These are phyloP conservation scores for Zygosaccharomyces sapae DNA, from an alignment of 1,139 yeast genomes.

Conservation along the genomic window DNA sequence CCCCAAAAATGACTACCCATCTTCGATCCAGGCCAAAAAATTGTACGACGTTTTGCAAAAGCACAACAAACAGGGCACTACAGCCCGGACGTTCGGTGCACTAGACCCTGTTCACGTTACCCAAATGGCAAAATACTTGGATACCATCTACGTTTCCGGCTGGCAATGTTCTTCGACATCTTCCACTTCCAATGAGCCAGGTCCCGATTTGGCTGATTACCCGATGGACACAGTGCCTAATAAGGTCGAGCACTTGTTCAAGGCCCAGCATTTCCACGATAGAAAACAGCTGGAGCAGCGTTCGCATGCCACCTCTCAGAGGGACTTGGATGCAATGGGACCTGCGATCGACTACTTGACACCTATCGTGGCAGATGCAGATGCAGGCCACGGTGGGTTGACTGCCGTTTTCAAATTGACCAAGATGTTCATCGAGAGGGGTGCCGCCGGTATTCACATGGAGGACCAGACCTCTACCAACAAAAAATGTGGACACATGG, in stretches of 20 bases:
- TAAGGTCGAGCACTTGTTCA: slow-evolving; percentile 95
- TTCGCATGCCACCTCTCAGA: slow-evolving; percentile 57
- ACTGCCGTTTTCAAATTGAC: slow-evolving; percentile 95
- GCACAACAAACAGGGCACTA: slow-evolving; percentile 71
- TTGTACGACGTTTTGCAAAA: slow-evolving; percentile 63
- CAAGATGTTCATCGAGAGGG: slow-evolving; percentile 93
- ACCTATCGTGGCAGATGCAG: slow-evolving; percentile 96
- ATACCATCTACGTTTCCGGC: slow-evolving; percentile 89
- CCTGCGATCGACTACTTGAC: slow-evolving; percentile 73
- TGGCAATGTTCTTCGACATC: slow-evolving; percentile 99
- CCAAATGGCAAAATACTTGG: slow-evolving; percentile 94
- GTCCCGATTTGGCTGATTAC: slow-evolving; percentile 97
- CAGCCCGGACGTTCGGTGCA: slow-evolving; percentile 91
- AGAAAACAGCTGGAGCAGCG: slow-evolving; percentile 92
- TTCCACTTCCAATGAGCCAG: slow-evolving; percentile 93
- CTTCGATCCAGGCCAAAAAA: slow-evolving; percentile 72
- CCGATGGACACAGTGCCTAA: slow-evolving; percentile 98
- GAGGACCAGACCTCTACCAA: slow-evolving; percentile 99
- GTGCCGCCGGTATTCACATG: slow-evolving; percentile 98
- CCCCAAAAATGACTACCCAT: slow-evolving; percentile 59
- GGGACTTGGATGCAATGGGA: slow-evolving; percentile 43
- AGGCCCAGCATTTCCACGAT: slow-evolving; percentile 95
- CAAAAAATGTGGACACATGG: slow-evolving; percentile 95
- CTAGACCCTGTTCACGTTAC: slow-evolving; percentile 94
- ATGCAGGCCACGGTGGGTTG: slow-evolving; percentile 98